Conservation (phyloP, 2,329 filamentous ascomycete species). For the Thelonectria olida region DNA sequence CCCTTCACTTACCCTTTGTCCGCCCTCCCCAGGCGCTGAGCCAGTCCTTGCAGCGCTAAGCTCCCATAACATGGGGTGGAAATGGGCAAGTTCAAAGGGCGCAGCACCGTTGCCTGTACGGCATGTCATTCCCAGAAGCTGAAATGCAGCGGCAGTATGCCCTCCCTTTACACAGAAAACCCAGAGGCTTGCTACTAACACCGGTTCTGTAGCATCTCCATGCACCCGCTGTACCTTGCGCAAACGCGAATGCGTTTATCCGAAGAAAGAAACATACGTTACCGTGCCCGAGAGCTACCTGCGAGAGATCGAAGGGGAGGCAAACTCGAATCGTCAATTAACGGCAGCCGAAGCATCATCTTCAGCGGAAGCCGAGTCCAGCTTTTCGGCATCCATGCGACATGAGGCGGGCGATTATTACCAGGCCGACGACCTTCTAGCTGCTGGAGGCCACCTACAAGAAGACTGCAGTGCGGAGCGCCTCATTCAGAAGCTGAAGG, state of each 20-base stretch:
- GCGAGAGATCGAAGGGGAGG: slow-evolving; percentile 20
- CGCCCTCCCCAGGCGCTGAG: too few relatives aligned
- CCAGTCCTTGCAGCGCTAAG: too few relatives aligned
- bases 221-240: slow-evolving; percentile 16
- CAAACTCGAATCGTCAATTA: slow-evolving; percentile 14
- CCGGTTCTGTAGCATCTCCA: slow-evolving; percentile 7
- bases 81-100: slow-evolving; percentile 25
- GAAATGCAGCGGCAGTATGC: slow-evolving; percentile 23
- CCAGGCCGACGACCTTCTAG: neutral
- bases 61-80: neutral
- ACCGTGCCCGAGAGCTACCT: slow-evolving; percentile 20
- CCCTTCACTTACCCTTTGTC: too few relatives aligned
- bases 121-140: slow-evolving; percentile 23
- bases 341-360: slow-evolving; percentile 1
- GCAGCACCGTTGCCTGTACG: slow-evolving; percentile 17
- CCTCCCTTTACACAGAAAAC: neutral
- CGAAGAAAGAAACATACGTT: slow-evolving; percentile 18
- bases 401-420: neutral
- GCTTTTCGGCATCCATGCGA: neutral
- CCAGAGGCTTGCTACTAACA: neutral
- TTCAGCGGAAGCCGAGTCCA: neutral
- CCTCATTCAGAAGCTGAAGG: slow-evolving; percentile 22
- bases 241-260: slow-evolving; percentile 16
- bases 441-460: neutral
- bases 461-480: slow-evolving; percentile 18